Conservation (phyloP, 2,329 filamentous ascomycete species). For the Fusarium musae region DNA sequence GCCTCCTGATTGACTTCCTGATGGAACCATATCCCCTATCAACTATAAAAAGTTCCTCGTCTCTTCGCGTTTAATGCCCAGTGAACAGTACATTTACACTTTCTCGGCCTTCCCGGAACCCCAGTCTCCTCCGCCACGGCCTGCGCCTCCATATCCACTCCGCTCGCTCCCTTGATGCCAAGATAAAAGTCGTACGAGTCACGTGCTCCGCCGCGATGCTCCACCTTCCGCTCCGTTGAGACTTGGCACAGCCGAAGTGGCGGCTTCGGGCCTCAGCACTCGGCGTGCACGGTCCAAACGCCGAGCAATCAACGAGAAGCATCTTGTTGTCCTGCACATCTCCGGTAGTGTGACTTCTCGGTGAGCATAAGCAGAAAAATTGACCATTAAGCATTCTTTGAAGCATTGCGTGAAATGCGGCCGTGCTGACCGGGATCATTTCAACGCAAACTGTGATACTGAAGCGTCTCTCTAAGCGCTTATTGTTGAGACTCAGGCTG, state of each 20-base stretch:
- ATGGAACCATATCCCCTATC: neutral
- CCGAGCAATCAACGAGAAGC: neutral
- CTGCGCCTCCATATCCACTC: constrained; percentile 13
- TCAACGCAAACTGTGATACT: constrained; percentile 5
- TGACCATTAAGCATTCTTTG: neutral
- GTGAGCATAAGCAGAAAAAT: neutral
- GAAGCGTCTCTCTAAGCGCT: neutral
- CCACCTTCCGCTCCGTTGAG: constrained; percentile 31
- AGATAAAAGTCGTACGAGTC: constrained; percentile 33
- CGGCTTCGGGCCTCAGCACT: constrained; percentile 13
- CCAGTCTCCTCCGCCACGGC: neutral
- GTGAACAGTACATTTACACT: neutral
- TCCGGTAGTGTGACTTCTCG: neutral
- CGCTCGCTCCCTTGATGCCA: constrained; percentile 10
- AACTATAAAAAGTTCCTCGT: neutral
- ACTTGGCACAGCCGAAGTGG: constrained; percentile 24
- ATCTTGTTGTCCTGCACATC: neutral
- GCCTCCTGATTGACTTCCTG: neutral
- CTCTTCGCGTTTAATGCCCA: neutral
- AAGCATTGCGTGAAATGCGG: neutral
- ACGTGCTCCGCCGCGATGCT: constrained; percentile 39
- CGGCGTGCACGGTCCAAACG: constrained; percentile 9
- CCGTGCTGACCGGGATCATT: neutral
- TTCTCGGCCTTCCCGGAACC: constrained; percentile 12
- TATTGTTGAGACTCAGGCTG: neutral